These are phyloP conservation scores for Westerdykella sp. DNA, from an alignment of 2,329 filamentous ascomycete species.

Conservation along the genomic window DNA sequence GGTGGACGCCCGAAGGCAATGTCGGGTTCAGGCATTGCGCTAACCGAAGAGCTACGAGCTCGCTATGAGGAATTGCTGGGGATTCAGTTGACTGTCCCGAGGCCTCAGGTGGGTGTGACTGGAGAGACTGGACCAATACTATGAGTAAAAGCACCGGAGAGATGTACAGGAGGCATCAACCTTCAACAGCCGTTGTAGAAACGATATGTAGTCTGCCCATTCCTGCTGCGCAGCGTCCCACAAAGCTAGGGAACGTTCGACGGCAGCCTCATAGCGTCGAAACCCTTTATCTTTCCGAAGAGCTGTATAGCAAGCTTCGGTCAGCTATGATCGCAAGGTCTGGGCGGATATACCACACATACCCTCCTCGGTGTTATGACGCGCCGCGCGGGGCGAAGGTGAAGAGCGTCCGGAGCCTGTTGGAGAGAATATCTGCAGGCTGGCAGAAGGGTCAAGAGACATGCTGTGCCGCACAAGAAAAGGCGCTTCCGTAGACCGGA, in stretches of 20 bases:
- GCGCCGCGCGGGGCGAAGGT: constrained; percentile 68
- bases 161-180: constrained; percentile 41
- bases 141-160: constrained; percentile 17
- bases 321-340: constrained; percentile 9
- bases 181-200: constrained; percentile 84
- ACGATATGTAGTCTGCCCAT: constrained; percentile 99
- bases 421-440: constrained; percentile 53
- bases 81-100: constrained; percentile 45
- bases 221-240: constrained; percentile 94
- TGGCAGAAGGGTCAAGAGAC: constrained; percentile 35
- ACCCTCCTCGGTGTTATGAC: constrained; percentile 73
- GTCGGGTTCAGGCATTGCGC: constrained; percentile 93
- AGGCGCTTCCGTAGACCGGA: constrained; percentile 12
- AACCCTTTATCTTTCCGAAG: constrained; percentile 59
- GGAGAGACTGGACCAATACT: constrained; percentile 60
- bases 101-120: constrained; percentile 59
- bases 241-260: constrained; percentile 79
- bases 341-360: constrained; percentile 28
- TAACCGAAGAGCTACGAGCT: constrained; percentile 77
- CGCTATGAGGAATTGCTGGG: constrained; percentile 71
- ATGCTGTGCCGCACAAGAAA: constrained; percentile 25
- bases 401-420: constrained; percentile 78
- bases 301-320: constrained; percentile 44
- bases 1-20: constrained; percentile 91
- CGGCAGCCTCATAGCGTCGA: constrained; percentile 80